phyloP scores from a whole-genome alignment of 2,329 filamentous ascomycete genomes.

The Cytospora leucostoma region DNA sequence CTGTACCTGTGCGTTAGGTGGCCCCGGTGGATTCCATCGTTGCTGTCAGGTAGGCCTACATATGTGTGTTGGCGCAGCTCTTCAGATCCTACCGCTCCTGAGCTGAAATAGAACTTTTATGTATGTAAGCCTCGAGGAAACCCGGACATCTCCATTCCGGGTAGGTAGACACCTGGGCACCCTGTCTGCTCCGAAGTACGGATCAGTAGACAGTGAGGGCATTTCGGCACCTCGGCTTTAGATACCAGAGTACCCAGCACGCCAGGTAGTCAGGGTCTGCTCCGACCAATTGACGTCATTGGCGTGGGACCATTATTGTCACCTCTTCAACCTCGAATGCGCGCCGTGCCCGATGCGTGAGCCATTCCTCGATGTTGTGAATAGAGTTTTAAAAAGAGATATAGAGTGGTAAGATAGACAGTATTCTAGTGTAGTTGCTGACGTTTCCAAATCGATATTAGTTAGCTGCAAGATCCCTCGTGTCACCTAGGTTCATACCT shows the following conservation, averaged over 20 bases:
- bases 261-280: not conserved
- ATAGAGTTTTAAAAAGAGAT: too few relatives aligned
- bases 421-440: too few relatives aligned
- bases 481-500: not conserved
- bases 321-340: not conserved
- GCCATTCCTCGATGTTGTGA: too few relatives aligned
- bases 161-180: not conserved
- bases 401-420: too few relatives aligned
- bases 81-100: not conserved
- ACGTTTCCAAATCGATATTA: too few relatives aligned
- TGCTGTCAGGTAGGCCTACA: not conserved
- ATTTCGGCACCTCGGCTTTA: too few relatives aligned
- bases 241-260: not conserved
- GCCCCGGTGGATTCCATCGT: not conserved
- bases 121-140: not conserved
- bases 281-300: constrained; percentile 21
- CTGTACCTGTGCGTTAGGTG: not conserved
- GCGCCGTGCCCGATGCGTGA: too few relatives aligned
- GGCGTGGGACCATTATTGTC: constrained; percentile 2
- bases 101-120: not conserved
- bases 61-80: not conserved
- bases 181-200: too few relatives aligned
- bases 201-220: too few relatives aligned
- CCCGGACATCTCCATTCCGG: too few relatives aligned
- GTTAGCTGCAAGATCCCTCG: too few relatives aligned